Percentiles rank a stretch among this genome's conserved stretches.
phyloP scores from a whole-genome alignment of 2,329 filamentous ascomycete genomes.

The Fusarium zealandicum region DNA sequence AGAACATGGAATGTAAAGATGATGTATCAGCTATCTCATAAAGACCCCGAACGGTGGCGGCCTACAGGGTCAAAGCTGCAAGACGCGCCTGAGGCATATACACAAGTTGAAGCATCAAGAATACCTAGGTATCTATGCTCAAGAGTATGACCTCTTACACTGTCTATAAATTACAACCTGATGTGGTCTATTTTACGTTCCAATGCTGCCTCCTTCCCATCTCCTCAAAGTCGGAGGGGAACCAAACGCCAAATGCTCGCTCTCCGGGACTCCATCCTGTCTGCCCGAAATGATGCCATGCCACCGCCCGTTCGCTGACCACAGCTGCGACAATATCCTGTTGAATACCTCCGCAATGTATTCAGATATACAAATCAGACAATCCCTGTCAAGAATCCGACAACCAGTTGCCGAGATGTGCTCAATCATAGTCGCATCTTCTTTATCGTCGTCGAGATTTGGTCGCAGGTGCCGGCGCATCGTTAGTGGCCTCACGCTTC shows the following conservation, averaged over 20 bases:
- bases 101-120: too few relatives aligned
- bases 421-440: background rate
- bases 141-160: slow-evolving; percentile 5
- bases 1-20: too few relatives aligned
- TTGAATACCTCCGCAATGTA: slow-evolving; percentile 6
- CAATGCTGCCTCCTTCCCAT: slow-evolving; percentile 26
- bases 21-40: too few relatives aligned
- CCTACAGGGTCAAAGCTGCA: too few relatives aligned
- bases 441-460: slow-evolving; percentile 44
- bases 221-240: slow-evolving; percentile 19
- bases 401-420: background rate
- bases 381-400: background rate
- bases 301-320: slow-evolving; percentile 6
- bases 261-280: slow-evolving; percentile 24
- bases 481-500: slow-evolving; percentile 57
- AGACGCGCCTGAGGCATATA: too few relatives aligned
- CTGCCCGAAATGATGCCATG: slow-evolving; percentile 17
- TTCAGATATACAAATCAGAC: slow-evolving; percentile 15
- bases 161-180: slow-evolving; percentile 9
- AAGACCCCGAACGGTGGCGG: too few relatives aligned
- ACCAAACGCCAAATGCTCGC: slow-evolving; percentile 36
- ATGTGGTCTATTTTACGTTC: slow-evolving; percentile 31
- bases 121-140: background rate
- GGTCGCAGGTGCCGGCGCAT: slow-evolving; percentile 40
- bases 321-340: slow-evolving; percentile 6